Evolutionary conservation across 768 basidiomycete species (phyloP), one percentile per base, ranked within the genome.

Genomic region (Auricularia sp.): DNA sequence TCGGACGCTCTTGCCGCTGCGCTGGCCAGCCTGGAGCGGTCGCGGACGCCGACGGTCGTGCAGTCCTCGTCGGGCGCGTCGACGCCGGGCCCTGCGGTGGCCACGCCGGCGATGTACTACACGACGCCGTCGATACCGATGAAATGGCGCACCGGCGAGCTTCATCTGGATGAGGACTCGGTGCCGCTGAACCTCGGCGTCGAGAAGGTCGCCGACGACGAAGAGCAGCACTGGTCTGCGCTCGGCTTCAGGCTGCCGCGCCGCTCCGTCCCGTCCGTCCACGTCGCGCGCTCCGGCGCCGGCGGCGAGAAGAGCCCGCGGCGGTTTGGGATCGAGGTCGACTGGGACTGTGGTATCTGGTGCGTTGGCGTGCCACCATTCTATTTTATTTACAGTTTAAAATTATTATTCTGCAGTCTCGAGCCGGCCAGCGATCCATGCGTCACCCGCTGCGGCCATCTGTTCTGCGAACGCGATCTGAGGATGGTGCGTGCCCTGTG

Each of bases 331-430:
- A 18, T 59, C 29, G 56, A 59, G 23, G 56, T 59, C 10, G 56
- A 59, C 56, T 59, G 56, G 56, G 56, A 59, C 56, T 59, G 56
- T 34, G 56, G 56, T 29, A 59, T 59, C 56, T 59, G 56, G 56
- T 59, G 14, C 23, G 47, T 18, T 42, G 39, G 39, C 39, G 29
- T 29, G 29, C 29, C 29, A 29, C 29, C 2, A 29, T 29, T 29
- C 3, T 29, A 29, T 29, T 29, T 29, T 4, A 42, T 42, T 42
- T 29, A 29, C 2, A 29, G 2, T 29, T 29, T 29, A 29, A 29
- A 29, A 2, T 29, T 29, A 29, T 29, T 29, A 29, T 29, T 29
- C 10, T 18, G 54, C 23, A 59, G 56, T 35, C 56, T 59, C 34
- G 29, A 59, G 29, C 56, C 56, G 5, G 56, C 56, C 4, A 33